These are phyloP conservation scores for Debaryomycetaceae sp. DNA, from an alignment of 1,139 yeast species.

Conservation along the genomic window DNA sequence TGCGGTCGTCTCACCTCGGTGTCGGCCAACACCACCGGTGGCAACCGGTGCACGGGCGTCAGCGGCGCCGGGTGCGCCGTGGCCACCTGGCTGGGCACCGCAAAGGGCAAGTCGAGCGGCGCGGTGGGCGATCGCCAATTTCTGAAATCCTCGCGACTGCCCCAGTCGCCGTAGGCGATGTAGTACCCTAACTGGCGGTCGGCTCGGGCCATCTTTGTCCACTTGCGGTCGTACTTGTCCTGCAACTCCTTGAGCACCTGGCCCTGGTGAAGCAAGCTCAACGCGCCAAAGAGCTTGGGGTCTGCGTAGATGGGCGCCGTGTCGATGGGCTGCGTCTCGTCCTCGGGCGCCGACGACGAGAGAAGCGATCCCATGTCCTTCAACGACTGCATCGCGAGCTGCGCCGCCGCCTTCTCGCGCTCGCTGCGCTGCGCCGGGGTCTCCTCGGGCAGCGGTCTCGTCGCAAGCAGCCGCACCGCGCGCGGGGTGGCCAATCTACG, in stretches of 20 bases:
- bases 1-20: slow-evolving; percentile 45
- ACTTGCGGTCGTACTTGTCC: slow-evolving; percentile 45
- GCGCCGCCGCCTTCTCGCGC: slow-evolving; percentile 29
- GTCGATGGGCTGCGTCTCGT: slow-evolving; percentile 49
- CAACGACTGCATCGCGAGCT: slow-evolving; percentile 39
- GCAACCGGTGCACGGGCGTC: slow-evolving; percentile 22
- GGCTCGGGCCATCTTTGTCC: slow-evolving; percentile 42
- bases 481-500: neutral
- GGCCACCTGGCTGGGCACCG: slow-evolving; percentile 30
- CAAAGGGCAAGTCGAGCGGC: slow-evolving; percentile 52
- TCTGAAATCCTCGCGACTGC: slow-evolving; percentile 53
- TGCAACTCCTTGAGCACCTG: slow-evolving; percentile 53
- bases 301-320: slow-evolving; percentile 46
- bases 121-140: slow-evolving; percentile 33
- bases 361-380: slow-evolving; percentile 40
- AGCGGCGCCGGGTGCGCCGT: slow-evolving; percentile 20
- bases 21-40: slow-evolving; percentile 43
- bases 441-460: neutral
- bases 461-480: neutral
- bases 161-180: slow-evolving; percentile 63
- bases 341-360: slow-evolving; percentile 26
- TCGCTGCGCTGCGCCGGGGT: slow-evolving; percentile 11
- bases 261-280: slow-evolving; percentile 55
- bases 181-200: slow-evolving; percentile 52
- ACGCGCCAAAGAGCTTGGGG: slow-evolving; percentile 39